These are phyloP conservation scores for Chaetothyriales sp. DNA, from an alignment of 2,329 filamentous ascomycete species.

Conservation along the genomic window DNA sequence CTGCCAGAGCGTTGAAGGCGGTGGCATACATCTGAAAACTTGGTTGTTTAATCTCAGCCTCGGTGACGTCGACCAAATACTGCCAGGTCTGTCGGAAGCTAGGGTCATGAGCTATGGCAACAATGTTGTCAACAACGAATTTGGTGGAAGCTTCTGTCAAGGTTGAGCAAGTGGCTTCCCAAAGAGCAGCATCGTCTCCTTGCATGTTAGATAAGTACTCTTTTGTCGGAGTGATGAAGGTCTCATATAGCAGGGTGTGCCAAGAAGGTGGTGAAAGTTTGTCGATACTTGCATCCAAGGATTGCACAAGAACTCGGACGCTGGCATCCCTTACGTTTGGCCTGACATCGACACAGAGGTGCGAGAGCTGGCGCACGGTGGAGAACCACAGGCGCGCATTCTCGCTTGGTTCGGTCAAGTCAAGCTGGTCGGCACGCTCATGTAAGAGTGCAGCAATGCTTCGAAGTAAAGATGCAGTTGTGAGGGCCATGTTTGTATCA, in stretches of 20 bases:
- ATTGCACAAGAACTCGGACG: slow-evolving; percentile 78
- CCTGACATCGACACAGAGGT: slow-evolving; percentile 28
- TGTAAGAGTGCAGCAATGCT: slow-evolving; percentile 53
- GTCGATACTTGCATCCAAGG: slow-evolving; percentile 83
- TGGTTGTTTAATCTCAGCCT: background rate
- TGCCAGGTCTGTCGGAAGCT: background rate
- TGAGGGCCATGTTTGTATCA: slow-evolving; percentile 89
- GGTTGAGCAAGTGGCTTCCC: background rate
- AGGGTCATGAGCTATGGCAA: background rate
- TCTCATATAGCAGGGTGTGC: slow-evolving; percentile 51
- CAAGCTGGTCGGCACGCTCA: background rate
- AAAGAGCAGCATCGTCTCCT: background rate
- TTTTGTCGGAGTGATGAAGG: slow-evolving; percentile 49
- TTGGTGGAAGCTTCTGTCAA: background rate
- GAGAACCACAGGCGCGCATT: slow-evolving; percentile 10
- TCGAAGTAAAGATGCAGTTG: slow-evolving; percentile 92
- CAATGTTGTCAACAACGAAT: slow-evolving; percentile 1
- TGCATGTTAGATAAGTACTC: background rate
- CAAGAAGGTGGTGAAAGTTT: slow-evolving; percentile 27
- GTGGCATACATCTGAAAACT: background rate
- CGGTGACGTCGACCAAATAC: background rate
- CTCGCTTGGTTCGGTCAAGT: background rate
- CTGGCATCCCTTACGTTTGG: slow-evolving; percentile 43
- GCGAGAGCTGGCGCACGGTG: slow-evolving; percentile 19
- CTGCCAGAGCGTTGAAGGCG: background rate